Base-by-base conservation (phyloP, 2,329 filamentous ascomycete species). In the Plectosphaerella plurivora region DNA sequence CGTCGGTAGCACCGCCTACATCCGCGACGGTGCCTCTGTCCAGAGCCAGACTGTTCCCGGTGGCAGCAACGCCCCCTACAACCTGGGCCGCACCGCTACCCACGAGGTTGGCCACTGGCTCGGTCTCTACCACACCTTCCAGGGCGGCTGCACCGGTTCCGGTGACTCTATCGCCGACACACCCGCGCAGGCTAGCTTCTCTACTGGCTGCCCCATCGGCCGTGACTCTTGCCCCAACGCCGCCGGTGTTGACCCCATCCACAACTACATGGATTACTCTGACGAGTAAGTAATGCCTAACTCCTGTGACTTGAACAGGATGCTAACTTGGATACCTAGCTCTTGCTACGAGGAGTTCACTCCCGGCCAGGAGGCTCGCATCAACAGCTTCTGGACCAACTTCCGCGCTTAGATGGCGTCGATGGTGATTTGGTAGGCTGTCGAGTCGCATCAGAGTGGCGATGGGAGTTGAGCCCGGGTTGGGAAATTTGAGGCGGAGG, bases 291-390 rank as follows among this genome's bases (percentile, higher is more conserved):
- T 57, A n/a, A 12, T 14, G 28, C 3, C 3, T 5, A 5, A n/a
- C 7, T 3, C 18, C 70, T 72, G 16, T 14, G 28, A 39, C 15
- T 39, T 39, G 15, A 7, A 5, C 5, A 16, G 3, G 37, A 39
- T 18, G 15, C 37, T 39, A 8, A 15, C 16, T 12, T 18, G 37
- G 11, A 15, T 37, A 41, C 51, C 39, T 45, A 71, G 68, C 57
- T 50, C 60, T 53, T 76, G 74, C 65, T 74, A 73, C 61, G 62
- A 65, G 44, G 67, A 73, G 60, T 77, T 77, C 63, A 73, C 71
- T 8, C 36, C 65, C 11, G 70, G 69, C 10, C 73, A 76, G 61
- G 24, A 42, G 25, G 22, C 37, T 8, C 48, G 48, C 53, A 69
- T 72, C 47, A 53, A 61, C 49, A 64, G 58, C 55, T 64, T 57